phyloP scores from a whole-genome alignment of 1,284 basidiomycete genomes.

The Tremellales sp. region DNA sequence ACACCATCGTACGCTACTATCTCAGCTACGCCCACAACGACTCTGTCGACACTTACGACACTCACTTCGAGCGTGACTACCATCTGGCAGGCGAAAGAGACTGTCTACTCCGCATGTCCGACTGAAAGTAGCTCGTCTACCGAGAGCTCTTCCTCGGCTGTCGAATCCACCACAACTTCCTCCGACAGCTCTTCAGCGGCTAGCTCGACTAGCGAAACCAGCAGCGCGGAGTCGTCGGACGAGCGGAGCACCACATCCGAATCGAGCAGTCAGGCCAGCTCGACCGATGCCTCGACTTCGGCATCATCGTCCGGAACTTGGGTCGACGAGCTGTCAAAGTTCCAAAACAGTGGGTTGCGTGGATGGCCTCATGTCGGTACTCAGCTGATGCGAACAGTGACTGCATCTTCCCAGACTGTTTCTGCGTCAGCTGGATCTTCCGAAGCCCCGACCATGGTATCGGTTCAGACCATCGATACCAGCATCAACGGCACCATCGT shows the following conservation, averaged over 20 bases:
- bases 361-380: background rate
- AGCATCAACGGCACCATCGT: background rate
- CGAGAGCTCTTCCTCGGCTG: background rate
- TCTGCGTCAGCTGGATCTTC: background rate
- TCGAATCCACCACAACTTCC: no score
- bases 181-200: no score
- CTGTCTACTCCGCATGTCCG: constrained; percentile 8
- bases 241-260: no score
- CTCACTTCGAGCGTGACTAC: background rate
- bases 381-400: background rate
- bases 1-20: constrained; percentile 1
- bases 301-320: background rate
- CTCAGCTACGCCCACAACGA: constrained; percentile 1
- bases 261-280: no score
- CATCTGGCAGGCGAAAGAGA: constrained; percentile 7
- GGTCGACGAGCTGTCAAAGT: background rate
- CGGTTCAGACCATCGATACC: background rate
- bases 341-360: background rate
- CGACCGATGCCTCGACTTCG: background rate
- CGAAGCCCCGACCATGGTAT: background rate
- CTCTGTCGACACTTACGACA: constrained; percentile 6
- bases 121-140: background rate
- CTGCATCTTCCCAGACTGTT: background rate
- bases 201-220: no score
- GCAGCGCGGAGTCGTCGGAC: no score